Base-by-base conservation (phyloP, 306 rosid genomes). In the Dryas alaskensis region DNA sequence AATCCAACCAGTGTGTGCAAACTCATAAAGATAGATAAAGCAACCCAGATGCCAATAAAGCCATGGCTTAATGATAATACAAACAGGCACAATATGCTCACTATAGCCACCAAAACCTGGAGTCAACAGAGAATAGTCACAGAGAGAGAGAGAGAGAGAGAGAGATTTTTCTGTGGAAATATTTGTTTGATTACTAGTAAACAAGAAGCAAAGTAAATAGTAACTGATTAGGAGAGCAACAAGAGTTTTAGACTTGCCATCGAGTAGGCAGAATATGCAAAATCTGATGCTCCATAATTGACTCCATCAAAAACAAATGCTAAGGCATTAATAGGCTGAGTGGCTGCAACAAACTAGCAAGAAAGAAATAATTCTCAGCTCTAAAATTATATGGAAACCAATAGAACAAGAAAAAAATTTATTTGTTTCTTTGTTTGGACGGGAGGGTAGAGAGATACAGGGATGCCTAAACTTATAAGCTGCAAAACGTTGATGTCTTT, bases 271-370 rank as follows among this genome's bases (percentile, higher is more conserved):
- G 98, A 89, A 70, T 88, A 92, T 52, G 94, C 91, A 67, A 92
- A 92, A 84, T 92, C 98, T 71, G 98, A 92, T 54, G 98, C 96
- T 55, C 98, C 98, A 76, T 88, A 92, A 79, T 92, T 92, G 78
- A 92, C 84, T 16, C 98, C 98, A 79, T 92, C 98, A 77, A 89
- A 92, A 14, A 92, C 92, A 85, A 92, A 92, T 64, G 98, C 94
- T 78, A 90, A 76, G 43, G 86, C 82, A 69, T 89, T 92, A 59
- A 92, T 50, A 69, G 98, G 98, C 40, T 92, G 98, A 70, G 98
- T 92, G 54, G 83, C 73, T 60, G 92, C 93, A 72, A 92, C 89
- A 83, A 92, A 92, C 98, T 92, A 84, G 50, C 48, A 67, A 48
- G 54, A 62, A 19, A 59, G 6, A 25, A 55, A 64, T 60, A 13